Evolutionary conservation across 192 early-diverging fungal species (phyloP), one percentile per base, ranked within the genome.

Genomic region (Dimargaris verticillata): DNA sequence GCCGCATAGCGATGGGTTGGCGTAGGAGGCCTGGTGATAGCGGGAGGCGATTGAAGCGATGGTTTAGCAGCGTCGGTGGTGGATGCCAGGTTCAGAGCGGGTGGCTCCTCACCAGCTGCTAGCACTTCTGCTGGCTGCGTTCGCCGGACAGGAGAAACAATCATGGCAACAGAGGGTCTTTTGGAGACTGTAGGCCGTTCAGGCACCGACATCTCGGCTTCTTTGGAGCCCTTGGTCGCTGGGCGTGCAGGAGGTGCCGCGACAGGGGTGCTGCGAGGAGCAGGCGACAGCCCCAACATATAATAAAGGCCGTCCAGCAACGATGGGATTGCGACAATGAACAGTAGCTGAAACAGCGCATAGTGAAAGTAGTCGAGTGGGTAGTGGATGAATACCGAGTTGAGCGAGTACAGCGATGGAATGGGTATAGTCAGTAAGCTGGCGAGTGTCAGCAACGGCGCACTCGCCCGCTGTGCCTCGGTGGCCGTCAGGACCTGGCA

Each of bases 1-100:
- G 33, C 57, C 3, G 38, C 28, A 26, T 59, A 43, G 33, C 57
- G 57, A n/a, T 59, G 57, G n/a, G 57, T 20, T 24, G 57, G 57
- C 5, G 57, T 15, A 13, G 25, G 20, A 18, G 51, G 51, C 51
- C 12, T 12, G 51, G 10, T 52, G 3, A 20, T 7, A 38, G 33
- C 33, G 33, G 33, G 33, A 2, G 33, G 33, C 33, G 33, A 2
- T 38, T 38, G 33, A 7, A 7, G 7, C 7, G 33, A 7, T 38
- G 33, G 33, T 38, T 38, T 38, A 5, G 3, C 33, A 7, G 33
- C 7, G 7, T 38, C 33, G 33, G 33, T 38, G 47, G 47, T n/a
- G 26, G 49, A 25, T 26, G 18, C 49, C 9, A 7, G 10, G 49
- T 11, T n/a, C 22, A 26, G 10, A 26, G 49, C 11, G 14, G 49